Evolutionary conservation across 2,329 filamentous ascomycete species (phyloP).

Genomic region (Xylaria hypoxylon): DNA sequence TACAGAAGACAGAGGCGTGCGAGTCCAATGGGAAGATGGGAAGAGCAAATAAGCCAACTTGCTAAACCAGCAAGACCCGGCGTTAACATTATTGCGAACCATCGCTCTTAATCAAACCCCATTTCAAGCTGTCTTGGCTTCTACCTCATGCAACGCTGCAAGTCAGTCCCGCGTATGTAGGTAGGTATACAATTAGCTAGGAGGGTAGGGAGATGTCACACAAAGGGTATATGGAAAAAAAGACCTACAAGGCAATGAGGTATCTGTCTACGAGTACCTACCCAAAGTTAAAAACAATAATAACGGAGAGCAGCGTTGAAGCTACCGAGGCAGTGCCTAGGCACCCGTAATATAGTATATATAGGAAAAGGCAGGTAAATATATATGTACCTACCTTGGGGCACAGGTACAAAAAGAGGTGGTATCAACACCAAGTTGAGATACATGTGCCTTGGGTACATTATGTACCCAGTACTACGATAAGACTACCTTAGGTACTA

Average conservation of each 20-base stretch:
- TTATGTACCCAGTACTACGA: too few relatives aligned
- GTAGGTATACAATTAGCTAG: neutral
- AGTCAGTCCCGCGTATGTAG: neutral
- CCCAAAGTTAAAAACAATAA: too few relatives aligned
- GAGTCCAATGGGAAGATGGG: slow-evolving; percentile 6
- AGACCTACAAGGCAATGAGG: too few relatives aligned
- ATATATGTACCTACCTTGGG: too few relatives aligned
- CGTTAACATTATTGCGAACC: neutral
- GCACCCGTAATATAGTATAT: too few relatives aligned
- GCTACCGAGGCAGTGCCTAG: too few relatives aligned
- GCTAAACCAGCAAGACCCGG: neutral
- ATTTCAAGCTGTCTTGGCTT: slow-evolving; percentile 2
- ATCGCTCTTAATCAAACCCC: slow-evolving; percentile 3
- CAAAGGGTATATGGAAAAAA: too few relatives aligned
- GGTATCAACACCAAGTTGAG: slow-evolving; percentile 5
- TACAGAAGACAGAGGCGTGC: neutral
- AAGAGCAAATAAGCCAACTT: slow-evolving; percentile 1
- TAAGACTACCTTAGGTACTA: too few relatives aligned
- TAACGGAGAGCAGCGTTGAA: too few relatives aligned
- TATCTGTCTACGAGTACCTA: too few relatives aligned
- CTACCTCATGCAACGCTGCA: slow-evolving; percentile 15
- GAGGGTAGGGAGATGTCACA: neutral
- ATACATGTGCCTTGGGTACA: neutral
- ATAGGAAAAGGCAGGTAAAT: neutral
- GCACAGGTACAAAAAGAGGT: slow-evolving; percentile 3